Evolutionary conservation across 371 early-diverging fungal genomes (phyloP).

Genomic region (Encephalitozoon cuniculi): DNA sequence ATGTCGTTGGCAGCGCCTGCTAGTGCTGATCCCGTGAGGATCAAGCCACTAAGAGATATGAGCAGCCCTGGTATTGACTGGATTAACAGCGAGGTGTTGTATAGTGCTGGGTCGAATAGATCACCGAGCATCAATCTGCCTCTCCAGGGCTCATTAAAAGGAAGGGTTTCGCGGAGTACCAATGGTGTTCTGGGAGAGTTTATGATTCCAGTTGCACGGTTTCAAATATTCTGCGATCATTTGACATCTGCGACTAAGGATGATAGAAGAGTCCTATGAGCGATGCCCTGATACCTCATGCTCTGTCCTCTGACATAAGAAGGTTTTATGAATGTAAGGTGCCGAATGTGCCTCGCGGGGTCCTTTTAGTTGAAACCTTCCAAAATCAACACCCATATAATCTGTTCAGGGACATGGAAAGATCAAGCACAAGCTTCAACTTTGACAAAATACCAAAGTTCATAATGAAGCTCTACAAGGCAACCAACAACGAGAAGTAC

Average conservation of each 20-base stretch:
- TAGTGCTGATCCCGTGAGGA: conserved; percentile 44
- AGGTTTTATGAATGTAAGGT: neutral
- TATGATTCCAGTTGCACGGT: neutral
- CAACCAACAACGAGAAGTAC: conserved; percentile 34
- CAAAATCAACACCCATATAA: neutral
- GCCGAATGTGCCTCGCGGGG: no score
- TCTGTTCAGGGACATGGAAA: neutral
- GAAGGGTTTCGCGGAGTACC: neutral
- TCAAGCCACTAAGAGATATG: conserved; percentile 56
- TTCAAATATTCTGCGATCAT: neutral
- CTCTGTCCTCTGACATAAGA: neutral
- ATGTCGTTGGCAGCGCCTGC: conserved; percentile 10
- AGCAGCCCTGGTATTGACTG: conserved; percentile 52
- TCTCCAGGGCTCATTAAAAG: neutral
- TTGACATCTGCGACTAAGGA: neutral
- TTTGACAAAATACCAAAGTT: conserved; percentile 53
- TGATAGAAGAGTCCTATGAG: neutral
- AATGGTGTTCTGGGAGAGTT: neutral
- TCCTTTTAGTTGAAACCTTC: neutral
- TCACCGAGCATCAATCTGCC: neutral
- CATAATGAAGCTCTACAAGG: conserved; percentile 56
- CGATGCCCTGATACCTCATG: neutral
- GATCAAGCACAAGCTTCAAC: neutral
- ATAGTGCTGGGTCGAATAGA: neutral
- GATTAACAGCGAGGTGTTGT: neutral